These are phyloP conservation scores for Suillus subluteus DNA, from an alignment of 768 basidiomycete species.

Conservation along the genomic window DNA sequence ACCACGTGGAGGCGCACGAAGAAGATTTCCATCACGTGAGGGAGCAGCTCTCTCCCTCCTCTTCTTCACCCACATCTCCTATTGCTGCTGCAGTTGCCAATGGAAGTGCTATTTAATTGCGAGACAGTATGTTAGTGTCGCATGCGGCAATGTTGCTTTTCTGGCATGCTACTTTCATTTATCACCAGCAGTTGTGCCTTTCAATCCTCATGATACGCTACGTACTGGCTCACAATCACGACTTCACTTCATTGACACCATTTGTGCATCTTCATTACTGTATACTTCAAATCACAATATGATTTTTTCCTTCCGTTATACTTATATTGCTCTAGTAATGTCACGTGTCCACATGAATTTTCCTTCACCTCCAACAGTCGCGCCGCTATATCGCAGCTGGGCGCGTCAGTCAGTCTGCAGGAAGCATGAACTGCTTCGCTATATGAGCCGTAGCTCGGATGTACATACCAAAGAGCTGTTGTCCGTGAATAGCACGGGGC, in stretches of 20 bases:
- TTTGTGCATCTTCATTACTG: constrained; percentile 18
- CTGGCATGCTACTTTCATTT: constrained; percentile 15
- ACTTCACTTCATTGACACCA: constrained; percentile 8
- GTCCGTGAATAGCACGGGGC: constrained; percentile 7
- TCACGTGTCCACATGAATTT: constrained; percentile 33
- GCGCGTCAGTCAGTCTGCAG: constrained; percentile 24
- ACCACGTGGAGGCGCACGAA: constrained; percentile 30
- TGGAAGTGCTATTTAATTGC: constrained; percentile 17
- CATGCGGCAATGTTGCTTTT: constrained; percentile 14
- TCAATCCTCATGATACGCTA: constrained; percentile 33
- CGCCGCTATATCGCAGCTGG: constrained; percentile 10
- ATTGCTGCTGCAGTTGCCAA: constrained; percentile 14
- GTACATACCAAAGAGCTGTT: constrained; percentile 17
- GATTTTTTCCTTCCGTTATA: constrained; percentile 3
- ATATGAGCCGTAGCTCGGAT: constrained; percentile 30
- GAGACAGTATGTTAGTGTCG: constrained; percentile 10
- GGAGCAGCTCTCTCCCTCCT: constrained; percentile 20
- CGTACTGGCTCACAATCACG: constrained; percentile 10
- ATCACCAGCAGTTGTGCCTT: constrained; percentile 14
- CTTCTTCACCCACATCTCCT: constrained; percentile 18
- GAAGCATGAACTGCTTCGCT: constrained; percentile 26
- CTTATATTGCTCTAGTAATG: neutral
- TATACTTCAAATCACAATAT: constrained; percentile 1
- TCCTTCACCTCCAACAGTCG: constrained; percentile 15
- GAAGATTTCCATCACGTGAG: constrained; percentile 22